Evolutionary conservation across 1,284 basidiomycete genomes (phyloP).

Genomic region (Boletus calvinii): DNA sequence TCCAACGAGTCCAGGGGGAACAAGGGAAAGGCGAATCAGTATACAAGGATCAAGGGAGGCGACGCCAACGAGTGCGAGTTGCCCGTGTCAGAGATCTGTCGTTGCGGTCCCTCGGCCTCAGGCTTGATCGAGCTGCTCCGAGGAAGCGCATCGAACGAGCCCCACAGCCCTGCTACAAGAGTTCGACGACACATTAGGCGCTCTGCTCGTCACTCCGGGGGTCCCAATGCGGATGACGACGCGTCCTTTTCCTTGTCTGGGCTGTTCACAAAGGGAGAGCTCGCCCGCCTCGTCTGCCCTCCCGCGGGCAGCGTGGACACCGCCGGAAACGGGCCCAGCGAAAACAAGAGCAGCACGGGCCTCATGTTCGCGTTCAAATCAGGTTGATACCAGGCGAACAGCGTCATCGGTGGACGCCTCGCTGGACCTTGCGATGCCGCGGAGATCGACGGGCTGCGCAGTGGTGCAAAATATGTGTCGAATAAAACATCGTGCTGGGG

Average conservation of each 20-base stretch:
- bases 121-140: constrained; percentile 20
- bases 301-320: constrained; percentile 13
- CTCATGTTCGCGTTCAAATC: constrained; percentile 54
- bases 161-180: constrained; percentile 8
- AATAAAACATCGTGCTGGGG: constrained; percentile 29
- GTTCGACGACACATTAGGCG: constrained; percentile 16
- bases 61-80: constrained; percentile 29
- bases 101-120: constrained; percentile 22
- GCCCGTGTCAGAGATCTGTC: constrained; percentile 26
- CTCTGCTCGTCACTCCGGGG: background rate
- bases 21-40: too few species aligned
- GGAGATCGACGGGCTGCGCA: constrained; percentile 17
- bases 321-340: constrained; percentile 52
- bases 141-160: constrained; percentile 21
- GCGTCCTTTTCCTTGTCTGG: constrained; percentile 23
- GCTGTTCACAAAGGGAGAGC: constrained; percentile 12
- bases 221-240: background rate
- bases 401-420: constrained; percentile 44
- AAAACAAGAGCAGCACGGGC: constrained; percentile 67
- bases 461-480: constrained; percentile 32
- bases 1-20: too few species aligned
- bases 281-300: background rate
- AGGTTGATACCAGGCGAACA: constrained; percentile 59
- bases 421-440: constrained; percentile 16
- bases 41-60: constrained; percentile 21